Evolutionary conservation across 2,329 filamentous ascomycete species (phyloP).

Genomic region (Cytospora chrysosperma): DNA sequence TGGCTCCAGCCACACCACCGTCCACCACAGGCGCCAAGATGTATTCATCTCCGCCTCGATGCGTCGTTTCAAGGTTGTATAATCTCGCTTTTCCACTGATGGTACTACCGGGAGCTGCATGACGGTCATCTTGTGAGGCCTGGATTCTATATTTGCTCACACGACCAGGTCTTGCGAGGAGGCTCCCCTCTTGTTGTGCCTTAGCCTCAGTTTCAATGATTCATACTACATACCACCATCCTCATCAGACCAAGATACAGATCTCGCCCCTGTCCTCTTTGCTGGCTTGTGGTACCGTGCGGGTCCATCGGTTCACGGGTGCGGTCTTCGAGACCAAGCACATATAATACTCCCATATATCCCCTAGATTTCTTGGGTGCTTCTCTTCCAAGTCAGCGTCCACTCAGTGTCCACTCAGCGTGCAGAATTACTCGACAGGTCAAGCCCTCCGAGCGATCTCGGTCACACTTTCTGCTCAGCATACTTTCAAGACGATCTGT

Average conservation of each 20-base stretch:
- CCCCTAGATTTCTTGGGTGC: no score
- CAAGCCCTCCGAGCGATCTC: not conserved
- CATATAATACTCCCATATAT: slow-evolving; percentile 14
- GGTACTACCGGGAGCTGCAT: slow-evolving; percentile 22
- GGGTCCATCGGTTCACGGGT: slow-evolving; percentile 7
- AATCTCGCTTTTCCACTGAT: slow-evolving; percentile 14
- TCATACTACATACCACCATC: slow-evolving; percentile 10
- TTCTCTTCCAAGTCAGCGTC: not conserved
- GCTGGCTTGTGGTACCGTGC: slow-evolving; percentile 4
- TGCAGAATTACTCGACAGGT: not conserved
- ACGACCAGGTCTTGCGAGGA: slow-evolving; percentile 15
- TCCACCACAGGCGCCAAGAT: not conserved
- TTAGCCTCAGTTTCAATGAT: slow-evolving; percentile 6
- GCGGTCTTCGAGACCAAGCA: not conserved
- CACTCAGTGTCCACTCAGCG: not conserved
- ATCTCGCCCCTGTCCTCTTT: not conserved
- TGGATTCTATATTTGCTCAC: slow-evolving; percentile 15
- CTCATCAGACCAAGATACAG: slow-evolving; percentile 17
- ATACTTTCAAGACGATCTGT: not conserved
- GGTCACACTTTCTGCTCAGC: not conserved
- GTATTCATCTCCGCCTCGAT: not conserved
- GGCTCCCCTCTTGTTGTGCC: not conserved
- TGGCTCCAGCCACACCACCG: slow-evolving; percentile 18
- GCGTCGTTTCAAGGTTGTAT: not conserved
- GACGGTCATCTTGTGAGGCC: slow-evolving; percentile 20